Evolutionary conservation across 345 rosid species (phyloP).

Genomic region (Sisymbrium altissimum): DNA sequence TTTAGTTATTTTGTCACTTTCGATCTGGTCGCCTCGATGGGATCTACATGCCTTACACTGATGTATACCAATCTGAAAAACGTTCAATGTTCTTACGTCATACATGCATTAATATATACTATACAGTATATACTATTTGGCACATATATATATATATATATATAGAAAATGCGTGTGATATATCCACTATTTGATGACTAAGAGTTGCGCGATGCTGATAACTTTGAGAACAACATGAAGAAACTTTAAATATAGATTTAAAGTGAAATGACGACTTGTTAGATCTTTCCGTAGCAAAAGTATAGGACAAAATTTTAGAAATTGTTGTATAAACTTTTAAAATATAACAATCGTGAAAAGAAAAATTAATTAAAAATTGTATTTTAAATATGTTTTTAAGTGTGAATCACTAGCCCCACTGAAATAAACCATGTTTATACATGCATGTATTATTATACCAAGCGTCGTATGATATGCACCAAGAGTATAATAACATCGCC

Average conservation of each 20-base stretch:
- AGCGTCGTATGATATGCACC: not conserved
- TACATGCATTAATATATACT: conserved; percentile 25
- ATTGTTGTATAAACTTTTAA: not conserved
- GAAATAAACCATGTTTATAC: not conserved
- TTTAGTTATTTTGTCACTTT: conserved; percentile 33
- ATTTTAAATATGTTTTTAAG: not conserved
- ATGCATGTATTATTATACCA: conserved; percentile 2
- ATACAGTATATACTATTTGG: no score
- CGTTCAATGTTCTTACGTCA: conserved; percentile 32
- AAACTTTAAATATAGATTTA: not conserved
- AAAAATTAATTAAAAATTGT: not conserved
- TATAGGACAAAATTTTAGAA: not conserved
- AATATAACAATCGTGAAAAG: not conserved
- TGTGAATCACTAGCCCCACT: not conserved
- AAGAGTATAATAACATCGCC: not conserved
- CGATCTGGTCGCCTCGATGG: conserved; percentile 36
- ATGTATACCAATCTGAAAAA: conserved; percentile 14
- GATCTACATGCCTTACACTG: conserved; percentile 33
- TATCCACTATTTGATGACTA: conserved; percentile 24
- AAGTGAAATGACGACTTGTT: not conserved
- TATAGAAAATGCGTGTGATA: not conserved
- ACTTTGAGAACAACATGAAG: conserved; percentile 3
- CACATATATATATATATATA: not conserved
- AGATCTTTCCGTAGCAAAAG: not conserved
- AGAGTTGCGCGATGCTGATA: conserved; percentile 16